phyloP scores from a whole-genome alignment of 345 rosid species.

The Anastatica hierochuntica region DNA sequence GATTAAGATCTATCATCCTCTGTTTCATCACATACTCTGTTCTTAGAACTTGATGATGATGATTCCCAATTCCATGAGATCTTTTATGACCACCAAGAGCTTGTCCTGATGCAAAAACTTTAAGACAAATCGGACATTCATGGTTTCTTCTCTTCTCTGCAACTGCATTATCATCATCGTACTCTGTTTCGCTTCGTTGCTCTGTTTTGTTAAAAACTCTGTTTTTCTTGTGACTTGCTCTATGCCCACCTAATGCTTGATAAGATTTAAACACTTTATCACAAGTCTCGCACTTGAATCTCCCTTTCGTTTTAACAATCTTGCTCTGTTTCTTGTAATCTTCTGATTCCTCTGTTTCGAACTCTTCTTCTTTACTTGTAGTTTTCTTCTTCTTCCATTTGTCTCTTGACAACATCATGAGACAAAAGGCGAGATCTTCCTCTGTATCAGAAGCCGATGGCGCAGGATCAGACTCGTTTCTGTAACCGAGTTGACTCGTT shows the following conservation, averaged over 20 bases:
- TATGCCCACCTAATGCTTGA: constrained; percentile 87
- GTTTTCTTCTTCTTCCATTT: constrained; percentile 51
- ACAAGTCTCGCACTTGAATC: constrained; percentile 75
- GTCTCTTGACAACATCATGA: constrained; percentile 86
- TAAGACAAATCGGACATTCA: constrained; percentile 72
- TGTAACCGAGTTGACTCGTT: constrained; percentile 18
- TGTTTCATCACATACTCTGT: constrained; percentile 24
- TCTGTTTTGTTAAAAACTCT: constrained; percentile 24
- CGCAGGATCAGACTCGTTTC: constrained; percentile 38
- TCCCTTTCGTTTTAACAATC: constrained; percentile 37
- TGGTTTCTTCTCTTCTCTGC: constrained; percentile 50
- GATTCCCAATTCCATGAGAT: constrained; percentile 50
- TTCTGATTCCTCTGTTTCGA: constrained; percentile 37
- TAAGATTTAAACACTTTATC: constrained; percentile 70
- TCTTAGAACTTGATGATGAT: constrained; percentile 17
- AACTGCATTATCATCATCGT: constrained; percentile 12
- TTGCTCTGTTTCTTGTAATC: constrained; percentile 22
- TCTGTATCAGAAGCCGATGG: constrained; percentile 63
- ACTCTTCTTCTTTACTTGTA: constrained; percentile 23
- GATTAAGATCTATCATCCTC: constrained; percentile 74
- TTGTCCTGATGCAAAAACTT: constrained; percentile 87
- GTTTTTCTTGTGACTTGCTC: constrained; percentile 84
- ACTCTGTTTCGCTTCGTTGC: constrained; percentile 26
- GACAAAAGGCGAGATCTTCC: constrained; percentile 87
- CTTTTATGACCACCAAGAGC: constrained; percentile 97